phyloP scores from a whole-genome alignment of 495 filamentous ascomycete genomes.

The Staphylotrichum longicolle region DNA sequence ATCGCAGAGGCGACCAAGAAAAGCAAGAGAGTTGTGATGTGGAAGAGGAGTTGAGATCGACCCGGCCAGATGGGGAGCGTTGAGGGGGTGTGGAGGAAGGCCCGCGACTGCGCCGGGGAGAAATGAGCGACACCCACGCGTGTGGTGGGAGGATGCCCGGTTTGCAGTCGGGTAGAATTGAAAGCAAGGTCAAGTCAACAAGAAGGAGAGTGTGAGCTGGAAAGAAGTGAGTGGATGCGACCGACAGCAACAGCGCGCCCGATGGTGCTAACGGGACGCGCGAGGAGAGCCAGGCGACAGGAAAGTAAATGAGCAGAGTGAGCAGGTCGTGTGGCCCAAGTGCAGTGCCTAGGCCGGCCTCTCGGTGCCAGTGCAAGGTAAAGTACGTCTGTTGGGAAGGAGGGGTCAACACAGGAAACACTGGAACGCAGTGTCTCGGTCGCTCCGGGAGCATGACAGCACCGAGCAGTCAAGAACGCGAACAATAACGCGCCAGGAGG shows the following conservation, averaged over 20 bases:
- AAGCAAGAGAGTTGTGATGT: not conserved
- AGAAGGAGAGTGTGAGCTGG: not conserved
- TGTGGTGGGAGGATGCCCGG: not conserved
- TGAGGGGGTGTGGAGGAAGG: not conserved
- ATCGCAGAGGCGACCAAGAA: conserved; percentile 1
- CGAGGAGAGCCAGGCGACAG: not conserved
- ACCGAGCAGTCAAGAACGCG: not conserved
- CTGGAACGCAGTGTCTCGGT: conserved; percentile 14
- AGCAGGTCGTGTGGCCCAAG: not conserved
- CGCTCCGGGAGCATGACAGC: not conserved
- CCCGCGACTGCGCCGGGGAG: not conserved
- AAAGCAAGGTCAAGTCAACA: not conserved
- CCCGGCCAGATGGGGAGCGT: not conserved
- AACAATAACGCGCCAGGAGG: not conserved
- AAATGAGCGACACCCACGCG: conserved; percentile 10
- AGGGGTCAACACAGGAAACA: conserved; percentile 3
- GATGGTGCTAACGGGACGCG: not conserved
- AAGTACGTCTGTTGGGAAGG: conserved; percentile 1
- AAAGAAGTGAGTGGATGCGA: not conserved
- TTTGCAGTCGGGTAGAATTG: not conserved
- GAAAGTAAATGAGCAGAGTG: not conserved
- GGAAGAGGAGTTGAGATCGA: conserved; percentile 1
- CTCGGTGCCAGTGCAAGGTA: not conserved
- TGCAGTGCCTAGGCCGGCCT: not conserved
- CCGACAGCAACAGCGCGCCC: conserved; percentile 5